These are phyloP conservation scores for Tolypocladium ophioglossoides DNA, from an alignment of 2,329 filamentous ascomycete genomes.

Conservation along the genomic window DNA sequence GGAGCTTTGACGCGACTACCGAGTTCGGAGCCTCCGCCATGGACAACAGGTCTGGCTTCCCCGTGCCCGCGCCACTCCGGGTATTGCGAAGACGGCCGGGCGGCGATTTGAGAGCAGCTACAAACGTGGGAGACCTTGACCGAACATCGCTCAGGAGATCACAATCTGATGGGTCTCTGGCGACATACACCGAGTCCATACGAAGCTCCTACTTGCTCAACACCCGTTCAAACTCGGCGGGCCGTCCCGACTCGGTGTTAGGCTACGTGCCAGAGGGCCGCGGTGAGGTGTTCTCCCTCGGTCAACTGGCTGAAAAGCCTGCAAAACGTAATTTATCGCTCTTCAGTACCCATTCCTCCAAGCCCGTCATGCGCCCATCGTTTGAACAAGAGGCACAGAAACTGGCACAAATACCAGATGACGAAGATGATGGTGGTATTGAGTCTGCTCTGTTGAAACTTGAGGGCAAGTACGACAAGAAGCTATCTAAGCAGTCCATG, in stretches of 20 bases:
- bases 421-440: constrained; percentile 69
- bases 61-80: constrained; percentile 43
- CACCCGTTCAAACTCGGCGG: constrained; percentile 19
- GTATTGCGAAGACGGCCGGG: constrained; percentile 63
- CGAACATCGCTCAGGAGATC: constrained; percentile 37
- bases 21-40: constrained; percentile 41
- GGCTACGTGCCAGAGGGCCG: constrained; percentile 17
- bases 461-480: constrained; percentile 71
- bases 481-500: constrained; percentile 24
- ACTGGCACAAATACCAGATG: constrained; percentile 80
- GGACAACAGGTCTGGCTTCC: constrained; percentile 24
- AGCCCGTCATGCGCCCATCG: constrained; percentile 56
- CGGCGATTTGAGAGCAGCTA: constrained; percentile 60
- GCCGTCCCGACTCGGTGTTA: constrained; percentile 9
- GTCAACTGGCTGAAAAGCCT: constrained; percentile 42
- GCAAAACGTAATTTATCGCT: constrained; percentile 39
- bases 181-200: constrained; percentile 49
- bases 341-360: constrained; percentile 52
- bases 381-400: constrained; percentile 85
- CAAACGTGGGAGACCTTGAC: constrained; percentile 53
- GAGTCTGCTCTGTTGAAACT: constrained; percentile 89
- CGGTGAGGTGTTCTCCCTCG: constrained; percentile 43
- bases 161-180: constrained; percentile 48
- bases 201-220: constrained; percentile 45
- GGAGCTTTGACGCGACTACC: constrained; percentile 52